phyloP scores from a whole-genome alignment of 805 yeast genomes.

The Cyberlindnera meyerae region DNA sequence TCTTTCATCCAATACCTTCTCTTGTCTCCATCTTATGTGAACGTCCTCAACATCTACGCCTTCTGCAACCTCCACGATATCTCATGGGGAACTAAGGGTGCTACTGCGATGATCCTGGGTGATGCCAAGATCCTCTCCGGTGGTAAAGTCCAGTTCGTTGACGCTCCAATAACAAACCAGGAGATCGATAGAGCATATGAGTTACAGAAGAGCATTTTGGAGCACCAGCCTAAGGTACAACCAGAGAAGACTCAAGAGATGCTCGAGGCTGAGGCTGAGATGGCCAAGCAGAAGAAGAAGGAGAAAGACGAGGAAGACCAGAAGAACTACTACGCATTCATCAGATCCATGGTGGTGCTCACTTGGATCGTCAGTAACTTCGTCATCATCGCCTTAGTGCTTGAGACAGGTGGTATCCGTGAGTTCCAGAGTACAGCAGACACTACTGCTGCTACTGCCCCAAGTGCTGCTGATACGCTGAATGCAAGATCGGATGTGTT shows the following conservation, averaged over 20 bases:
- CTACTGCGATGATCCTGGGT: constrained; percentile 70
- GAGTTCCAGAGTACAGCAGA: constrained; percentile 26
- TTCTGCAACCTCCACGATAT: constrained; percentile 95
- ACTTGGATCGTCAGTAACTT: constrained; percentile 87
- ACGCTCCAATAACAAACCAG: constrained; percentile 67
- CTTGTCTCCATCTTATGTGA: constrained; percentile 84
- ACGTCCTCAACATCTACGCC: constrained; percentile 88
- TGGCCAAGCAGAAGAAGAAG: constrained; percentile 17
- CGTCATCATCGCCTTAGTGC: constrained; percentile 73
- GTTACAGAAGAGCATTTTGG: constrained; percentile 56
- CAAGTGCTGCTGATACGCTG: constrained; percentile 4
- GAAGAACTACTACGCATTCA: constrained; percentile 82
- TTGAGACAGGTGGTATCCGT: constrained; percentile 76
- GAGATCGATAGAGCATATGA: constrained; percentile 76
- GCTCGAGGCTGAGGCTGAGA: constrained; percentile 29
- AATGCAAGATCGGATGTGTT: constrained; percentile 52
- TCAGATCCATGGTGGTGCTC: constrained; percentile 84
- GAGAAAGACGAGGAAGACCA: constrained; percentile 47
- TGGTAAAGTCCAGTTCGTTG: constrained; percentile 58
- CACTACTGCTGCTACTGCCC: constrained; percentile 2
- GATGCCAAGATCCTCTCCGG: constrained; percentile 67
- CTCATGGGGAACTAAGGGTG: constrained; percentile 97
- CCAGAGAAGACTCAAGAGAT: constrained; percentile 26
- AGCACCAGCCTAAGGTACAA: constrained; percentile 29
- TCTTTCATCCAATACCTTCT: constrained; percentile 79